These are phyloP conservation scores for Candida ascalaphidarum DNA, from an alignment of 805 yeast species.

Conservation along the genomic window DNA sequence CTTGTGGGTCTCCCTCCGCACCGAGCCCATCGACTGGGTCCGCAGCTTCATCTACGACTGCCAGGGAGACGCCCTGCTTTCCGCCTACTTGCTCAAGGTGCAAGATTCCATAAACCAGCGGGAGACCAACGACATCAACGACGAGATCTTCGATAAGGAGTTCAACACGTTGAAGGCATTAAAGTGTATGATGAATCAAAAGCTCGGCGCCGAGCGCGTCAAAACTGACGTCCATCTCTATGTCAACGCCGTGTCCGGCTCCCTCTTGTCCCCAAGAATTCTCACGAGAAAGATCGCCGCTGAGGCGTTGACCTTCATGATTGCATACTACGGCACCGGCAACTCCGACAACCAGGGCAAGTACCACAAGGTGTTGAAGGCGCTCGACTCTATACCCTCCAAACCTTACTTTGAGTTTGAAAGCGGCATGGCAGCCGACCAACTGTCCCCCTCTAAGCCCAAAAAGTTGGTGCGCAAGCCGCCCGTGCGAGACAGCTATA, in stretches of 20 bases:
- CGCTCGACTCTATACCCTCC: constrained; percentile 37
- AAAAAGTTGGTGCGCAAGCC: constrained; percentile 25
- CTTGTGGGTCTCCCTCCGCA: constrained; percentile 84
- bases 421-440: constrained; percentile 10
- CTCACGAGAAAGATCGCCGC: constrained; percentile 73
- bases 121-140: constrained; percentile 26
- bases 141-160: constrained; percentile 61
- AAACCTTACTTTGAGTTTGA: constrained; percentile 33
- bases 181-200: constrained; percentile 60
- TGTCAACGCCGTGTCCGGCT: constrained; percentile 59
- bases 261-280: constrained; percentile 66
- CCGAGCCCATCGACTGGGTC: constrained; percentile 83
- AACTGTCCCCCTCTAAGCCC: not conserved
- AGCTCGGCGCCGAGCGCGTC: constrained; percentile 55
- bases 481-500: constrained; percentile 27
- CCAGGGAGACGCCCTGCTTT: constrained; percentile 76
- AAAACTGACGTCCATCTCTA: constrained; percentile 30
- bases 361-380: constrained; percentile 48
- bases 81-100: constrained; percentile 44
- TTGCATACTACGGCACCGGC: constrained; percentile 27
- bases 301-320: constrained; percentile 53
- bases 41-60: constrained; percentile 56
- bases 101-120: constrained; percentile 36
- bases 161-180: constrained; percentile 69
- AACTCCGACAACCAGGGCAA: constrained; percentile 25